Evolutionary conservation across 2,329 filamentous ascomycete genomes (phyloP).

Genomic region (Penicillium nordicum): DNA sequence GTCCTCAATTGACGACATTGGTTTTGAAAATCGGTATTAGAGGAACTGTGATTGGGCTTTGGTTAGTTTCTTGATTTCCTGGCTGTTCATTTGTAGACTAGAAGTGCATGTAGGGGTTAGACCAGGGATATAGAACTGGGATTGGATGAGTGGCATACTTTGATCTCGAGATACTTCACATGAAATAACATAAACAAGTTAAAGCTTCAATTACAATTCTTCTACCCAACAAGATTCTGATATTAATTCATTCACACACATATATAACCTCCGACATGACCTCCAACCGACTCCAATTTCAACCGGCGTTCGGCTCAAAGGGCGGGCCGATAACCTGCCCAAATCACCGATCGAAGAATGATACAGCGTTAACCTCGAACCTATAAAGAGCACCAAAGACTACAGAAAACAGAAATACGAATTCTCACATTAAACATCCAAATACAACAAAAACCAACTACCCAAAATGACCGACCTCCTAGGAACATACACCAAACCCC

Average conservation of each 20-base stretch:
- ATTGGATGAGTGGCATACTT: not conserved
- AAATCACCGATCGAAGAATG: not conserved
- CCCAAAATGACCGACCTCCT: conserved; percentile 3
- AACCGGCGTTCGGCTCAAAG: conserved; percentile 4
- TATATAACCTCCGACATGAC: not conserved
- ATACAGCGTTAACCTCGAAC: not conserved
- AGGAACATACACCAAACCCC: conserved; percentile 6
- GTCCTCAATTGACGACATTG: conserved; percentile 16
- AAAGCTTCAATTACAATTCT: not conserved
- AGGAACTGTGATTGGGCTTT: not conserved
- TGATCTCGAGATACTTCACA: too few species aligned
- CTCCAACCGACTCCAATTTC: not conserved
- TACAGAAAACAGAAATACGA: not conserved
- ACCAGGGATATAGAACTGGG: not conserved
- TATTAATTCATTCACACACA: not conserved
- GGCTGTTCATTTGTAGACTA: too few species aligned
- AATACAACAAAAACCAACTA: not conserved
- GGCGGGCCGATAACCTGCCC: conserved; percentile 4
- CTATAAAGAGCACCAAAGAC: not conserved
- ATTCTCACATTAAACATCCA: not conserved
- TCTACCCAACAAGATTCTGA: too few species aligned
- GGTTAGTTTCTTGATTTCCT: not conserved
- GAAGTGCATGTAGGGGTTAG: not conserved
- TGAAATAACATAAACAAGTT: not conserved
- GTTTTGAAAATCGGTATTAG: conserved; percentile 8